Conservation (phyloP, 169 alveolate genomes). For the Eimeria praecox region DNA sequence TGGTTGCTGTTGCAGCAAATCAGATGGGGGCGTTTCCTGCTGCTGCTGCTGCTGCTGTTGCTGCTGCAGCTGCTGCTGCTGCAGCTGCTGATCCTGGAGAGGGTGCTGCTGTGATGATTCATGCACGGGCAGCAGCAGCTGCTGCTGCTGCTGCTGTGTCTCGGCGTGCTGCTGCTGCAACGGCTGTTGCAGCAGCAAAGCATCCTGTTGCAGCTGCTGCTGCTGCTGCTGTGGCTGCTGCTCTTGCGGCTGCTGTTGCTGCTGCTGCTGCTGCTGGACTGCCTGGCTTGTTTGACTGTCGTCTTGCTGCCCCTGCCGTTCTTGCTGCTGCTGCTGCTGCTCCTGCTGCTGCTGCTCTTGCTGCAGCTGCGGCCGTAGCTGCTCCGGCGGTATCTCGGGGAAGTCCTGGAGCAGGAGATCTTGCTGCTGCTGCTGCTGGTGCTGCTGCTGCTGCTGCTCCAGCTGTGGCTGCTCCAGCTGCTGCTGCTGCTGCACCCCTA, state of each 20-base stretch:
- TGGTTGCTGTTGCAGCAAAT: background rate
- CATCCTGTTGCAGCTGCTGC: background rate
- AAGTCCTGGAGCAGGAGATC: conserved; percentile 8
- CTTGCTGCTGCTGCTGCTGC: too few relatives aligned
- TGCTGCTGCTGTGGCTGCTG: background rate
- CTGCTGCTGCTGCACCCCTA: too few relatives aligned
- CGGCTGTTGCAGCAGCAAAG: too few relatives aligned
- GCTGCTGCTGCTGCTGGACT: background rate
- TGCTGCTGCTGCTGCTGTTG: conserved; percentile 35
- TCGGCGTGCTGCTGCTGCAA: background rate
- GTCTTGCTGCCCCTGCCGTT: background rate
- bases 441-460: too few relatives aligned
- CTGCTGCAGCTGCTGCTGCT: conserved; percentile 37
- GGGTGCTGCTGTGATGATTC: background rate
- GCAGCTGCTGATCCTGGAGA: background rate
- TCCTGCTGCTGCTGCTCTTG: background rate
- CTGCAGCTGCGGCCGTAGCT: conserved; percentile 13
- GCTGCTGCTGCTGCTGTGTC: background rate
- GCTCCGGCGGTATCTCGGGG: conserved; percentile 30
- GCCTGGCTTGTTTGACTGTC: too few relatives aligned
- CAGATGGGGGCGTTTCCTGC: conserved; percentile 8
- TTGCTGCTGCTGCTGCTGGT: background rate
- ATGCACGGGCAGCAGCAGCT: background rate
- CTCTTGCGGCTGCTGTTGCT: background rate
- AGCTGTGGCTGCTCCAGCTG: too few relatives aligned